phyloP scores from a whole-genome alignment of 352 stramenopile species.

The Globisporangium splendens region DNA sequence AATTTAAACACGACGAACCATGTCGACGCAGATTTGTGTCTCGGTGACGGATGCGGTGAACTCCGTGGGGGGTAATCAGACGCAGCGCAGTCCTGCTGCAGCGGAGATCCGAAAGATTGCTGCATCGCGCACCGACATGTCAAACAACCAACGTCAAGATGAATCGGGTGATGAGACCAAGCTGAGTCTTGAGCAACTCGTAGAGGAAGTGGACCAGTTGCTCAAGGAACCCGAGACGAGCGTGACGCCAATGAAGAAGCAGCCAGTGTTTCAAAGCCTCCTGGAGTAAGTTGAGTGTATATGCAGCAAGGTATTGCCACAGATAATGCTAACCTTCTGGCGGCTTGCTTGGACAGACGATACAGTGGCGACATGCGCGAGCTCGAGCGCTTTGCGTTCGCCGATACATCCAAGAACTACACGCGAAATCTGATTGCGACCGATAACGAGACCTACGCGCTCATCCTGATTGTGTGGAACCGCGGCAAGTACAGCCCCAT shows the following conservation, averaged over 20 bases:
- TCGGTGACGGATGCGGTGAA: slow-evolving; percentile 12
- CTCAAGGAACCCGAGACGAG: slow-evolving; percentile 26
- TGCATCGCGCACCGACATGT: background rate
- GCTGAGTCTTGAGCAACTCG: slow-evolving; percentile 35
- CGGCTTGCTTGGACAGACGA: slow-evolving; percentile 13
- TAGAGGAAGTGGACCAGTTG: slow-evolving; percentile 38
- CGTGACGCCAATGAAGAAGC: slow-evolving; percentile 36
- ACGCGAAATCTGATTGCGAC: slow-evolving; percentile 89
- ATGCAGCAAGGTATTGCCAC: background rate
- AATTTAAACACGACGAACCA: background rate
- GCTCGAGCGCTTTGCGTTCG: slow-evolving; percentile 61
- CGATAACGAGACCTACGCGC: slow-evolving; percentile 87
- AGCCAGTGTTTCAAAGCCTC: slow-evolving; percentile 26
- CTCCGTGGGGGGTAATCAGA: background rate
- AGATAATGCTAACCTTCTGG: background rate
- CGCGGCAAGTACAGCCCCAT: slow-evolving; percentile 70
- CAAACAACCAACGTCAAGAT: background rate
- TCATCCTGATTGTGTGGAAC: slow-evolving; percentile 94
- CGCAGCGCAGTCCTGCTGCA: slow-evolving; percentile 5
- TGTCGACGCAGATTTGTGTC: slow-evolving; percentile 1
- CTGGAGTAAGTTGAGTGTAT: slow-evolving; percentile 30
- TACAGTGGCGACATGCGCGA: slow-evolving; percentile 46
- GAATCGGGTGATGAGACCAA: background rate
- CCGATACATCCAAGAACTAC: slow-evolving; percentile 79
- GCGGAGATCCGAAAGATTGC: slow-evolving; percentile 16